Base-by-base conservation (phyloP, 805 yeast species). In the Ogataea degrootiae region DNA sequence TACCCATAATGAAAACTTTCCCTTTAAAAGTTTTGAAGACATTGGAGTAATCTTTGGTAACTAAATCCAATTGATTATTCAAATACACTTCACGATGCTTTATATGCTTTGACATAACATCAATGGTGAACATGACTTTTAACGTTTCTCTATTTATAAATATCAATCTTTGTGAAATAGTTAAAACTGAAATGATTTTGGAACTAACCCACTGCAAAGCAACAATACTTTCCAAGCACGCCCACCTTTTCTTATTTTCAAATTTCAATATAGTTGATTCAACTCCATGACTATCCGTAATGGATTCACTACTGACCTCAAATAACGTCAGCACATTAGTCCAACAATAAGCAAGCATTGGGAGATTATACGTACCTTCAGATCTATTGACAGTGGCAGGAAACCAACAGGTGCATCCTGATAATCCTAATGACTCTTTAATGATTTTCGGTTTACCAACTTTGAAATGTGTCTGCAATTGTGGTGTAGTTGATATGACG, bases 261-360 rank as follows among this genome's bases (percentile, higher is more conserved):
- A 74, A 73, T 38, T 58, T 64, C 22, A 75, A 49, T 8, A 55
- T 50, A 0, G 55, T 43, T 9, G 61, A 48, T 22, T 57, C 52
- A 11, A 55, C 61, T 2, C 58, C 65, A 22, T 51, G 57, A 4
- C 54, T 52, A 47, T 63, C 61, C 6, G 44, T 51, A 6, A 59
- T 46, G 0, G 65, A 60, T 12, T 69, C 70, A 45, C 70, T 62
- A 17, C 61, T 63, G 2, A 83, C 62, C 46, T 82, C 84, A 8
- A 83, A 53, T 1, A 87, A 57, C 0, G 82, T 79, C 45, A 87
- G 56, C 7, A 72, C 69, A 49, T 82, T 80, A n/a, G 79, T 71
- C 85, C 89, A 85, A 36, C 86, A 72, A 53, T 82, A 86, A 0
- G 86, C 91, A 38, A 87, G 61, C 49, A 73, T 66, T 0, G 88